phyloP scores from a whole-genome alignment of 768 basidiomycete genomes.

The Lactarius akahatsu region DNA sequence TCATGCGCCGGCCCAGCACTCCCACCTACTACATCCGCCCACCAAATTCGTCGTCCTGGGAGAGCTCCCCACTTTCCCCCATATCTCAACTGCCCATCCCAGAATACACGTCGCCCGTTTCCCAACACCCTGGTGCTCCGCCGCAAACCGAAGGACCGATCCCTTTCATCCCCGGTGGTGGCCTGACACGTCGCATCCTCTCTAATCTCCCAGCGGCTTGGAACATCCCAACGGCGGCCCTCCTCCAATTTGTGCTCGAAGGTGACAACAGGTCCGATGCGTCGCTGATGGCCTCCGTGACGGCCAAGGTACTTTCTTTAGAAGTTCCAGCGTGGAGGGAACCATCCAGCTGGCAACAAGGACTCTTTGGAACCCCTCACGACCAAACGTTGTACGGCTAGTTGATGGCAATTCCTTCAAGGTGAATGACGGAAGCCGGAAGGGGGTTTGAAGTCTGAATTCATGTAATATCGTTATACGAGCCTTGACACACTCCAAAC shows the following conservation, averaged over 20 bases:
- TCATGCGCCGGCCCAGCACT: constrained; percentile 43
- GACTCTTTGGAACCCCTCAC: constrained; percentile 70
- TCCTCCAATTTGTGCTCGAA: constrained; percentile 77
- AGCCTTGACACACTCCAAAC: neutral
- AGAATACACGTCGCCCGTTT: constrained; percentile 50
- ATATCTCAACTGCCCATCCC: constrained; percentile 52
- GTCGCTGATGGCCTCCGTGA: constrained; percentile 53
- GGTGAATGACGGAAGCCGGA: neutral
- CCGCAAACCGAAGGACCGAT: constrained; percentile 38
- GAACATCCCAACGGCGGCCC: constrained; percentile 52
- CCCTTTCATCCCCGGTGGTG: constrained; percentile 80
- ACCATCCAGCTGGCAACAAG: constrained; percentile 60
- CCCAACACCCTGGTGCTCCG: constrained; percentile 37
- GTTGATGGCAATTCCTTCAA: constrained; percentile 17
- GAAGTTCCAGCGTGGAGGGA: constrained; percentile 52
- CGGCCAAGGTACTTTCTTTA: constrained; percentile 47
- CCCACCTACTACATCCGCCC: constrained; percentile 62
- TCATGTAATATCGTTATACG: neutral
- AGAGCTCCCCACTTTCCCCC: constrained; percentile 43
- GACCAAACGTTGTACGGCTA: constrained; percentile 73
- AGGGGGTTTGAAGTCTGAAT: neutral
- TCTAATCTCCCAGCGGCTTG: constrained; percentile 44
- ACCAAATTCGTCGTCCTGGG: constrained; percentile 44
- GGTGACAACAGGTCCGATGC: constrained; percentile 82
- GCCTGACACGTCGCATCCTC: constrained; percentile 66